Evolutionary conservation across 2,329 filamentous ascomycete species (phyloP).

Genomic region (Cordyceps cicadae): DNA sequence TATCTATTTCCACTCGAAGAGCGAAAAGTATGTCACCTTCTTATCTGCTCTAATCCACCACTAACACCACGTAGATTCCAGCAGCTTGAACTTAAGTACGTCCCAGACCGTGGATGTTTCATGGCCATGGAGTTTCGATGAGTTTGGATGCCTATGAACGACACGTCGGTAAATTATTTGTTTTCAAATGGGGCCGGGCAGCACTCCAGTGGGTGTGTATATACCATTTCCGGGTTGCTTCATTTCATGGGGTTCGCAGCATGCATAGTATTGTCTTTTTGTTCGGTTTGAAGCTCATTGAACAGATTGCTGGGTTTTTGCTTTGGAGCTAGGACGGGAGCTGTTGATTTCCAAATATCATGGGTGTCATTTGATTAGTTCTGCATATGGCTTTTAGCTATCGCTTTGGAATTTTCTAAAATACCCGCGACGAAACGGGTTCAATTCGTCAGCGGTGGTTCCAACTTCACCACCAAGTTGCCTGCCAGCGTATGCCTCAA

Average conservation of each 20-base stretch:
- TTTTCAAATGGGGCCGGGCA: neutral
- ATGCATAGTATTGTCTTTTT: slow-evolving; percentile 7
- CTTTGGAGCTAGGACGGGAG: slow-evolving; percentile 1
- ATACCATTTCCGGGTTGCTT: neutral
- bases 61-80: slow-evolving; percentile 59
- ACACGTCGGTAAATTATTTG: neutral
- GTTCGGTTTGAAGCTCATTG: neutral
- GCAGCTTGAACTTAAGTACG: slow-evolving; percentile 82
- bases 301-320: slow-evolving; percentile 6
- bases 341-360: slow-evolving; percentile 4
- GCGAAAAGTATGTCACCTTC: slow-evolving; percentile 71
- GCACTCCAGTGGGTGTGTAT: neutral
- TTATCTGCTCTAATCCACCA: neutral
- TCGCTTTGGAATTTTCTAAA: slow-evolving; percentile 45
- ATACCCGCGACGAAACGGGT: slow-evolving; percentile 52
- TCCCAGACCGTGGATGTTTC: slow-evolving; percentile 75
- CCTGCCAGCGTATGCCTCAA: slow-evolving; percentile 28
- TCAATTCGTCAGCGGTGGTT: slow-evolving; percentile 49
- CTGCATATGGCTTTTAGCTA: slow-evolving; percentile 18
- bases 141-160: slow-evolving; percentile 9
- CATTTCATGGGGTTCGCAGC: neutral
- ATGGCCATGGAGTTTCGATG: slow-evolving; percentile 72
- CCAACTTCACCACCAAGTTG: slow-evolving; percentile 29
- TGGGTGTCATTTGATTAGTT: neutral
- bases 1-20: slow-evolving; percentile 97